These are phyloP conservation scores for Recurvomyces mirabilis DNA, from an alignment of 495 filamentous ascomycete species.

Conservation along the genomic window DNA sequence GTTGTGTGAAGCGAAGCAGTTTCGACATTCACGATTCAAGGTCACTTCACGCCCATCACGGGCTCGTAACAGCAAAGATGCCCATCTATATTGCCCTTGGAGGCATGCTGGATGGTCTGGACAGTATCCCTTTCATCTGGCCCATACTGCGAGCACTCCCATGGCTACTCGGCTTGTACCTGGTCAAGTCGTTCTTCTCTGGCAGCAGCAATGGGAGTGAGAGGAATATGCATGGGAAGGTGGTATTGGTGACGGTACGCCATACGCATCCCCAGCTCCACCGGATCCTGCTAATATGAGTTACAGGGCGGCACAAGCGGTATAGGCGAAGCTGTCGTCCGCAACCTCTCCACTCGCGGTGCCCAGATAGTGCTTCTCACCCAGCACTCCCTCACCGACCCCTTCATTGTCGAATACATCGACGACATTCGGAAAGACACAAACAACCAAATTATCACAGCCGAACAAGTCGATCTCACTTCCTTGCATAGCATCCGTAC, in stretches of 20 bases:
- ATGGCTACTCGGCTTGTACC: constrained; percentile 46
- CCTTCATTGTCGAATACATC: constrained; percentile 86
- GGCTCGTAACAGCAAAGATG: constrained; percentile 41
- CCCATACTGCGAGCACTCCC: constrained; percentile 47
- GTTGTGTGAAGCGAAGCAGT: neutral
- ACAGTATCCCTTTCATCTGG: constrained; percentile 53
- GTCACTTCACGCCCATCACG: neutral
- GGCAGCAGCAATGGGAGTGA: constrained; percentile 68
- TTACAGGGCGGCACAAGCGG: constrained; percentile 80
- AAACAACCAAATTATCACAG: constrained; percentile 83
- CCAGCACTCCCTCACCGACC: constrained; percentile 63
- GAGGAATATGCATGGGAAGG: constrained; percentile 80
- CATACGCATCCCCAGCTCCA: neutral
- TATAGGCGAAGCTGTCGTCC: constrained; percentile 67
- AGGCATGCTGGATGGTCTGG: constrained; percentile 50
- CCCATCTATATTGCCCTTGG: constrained; percentile 62
- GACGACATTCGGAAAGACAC: constrained; percentile 70
- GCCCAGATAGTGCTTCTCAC: constrained; percentile 88
- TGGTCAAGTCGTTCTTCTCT: constrained; percentile 67
- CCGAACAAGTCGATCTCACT: constrained; percentile 83
- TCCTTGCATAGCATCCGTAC: constrained; percentile 77
- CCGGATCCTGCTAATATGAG: constrained; percentile 8
- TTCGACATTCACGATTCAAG: neutral
- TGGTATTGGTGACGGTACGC: constrained; percentile 77
- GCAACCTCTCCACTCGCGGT: constrained; percentile 66